A percentile compares a stretch with the other conserved stretches of the same genome.
Conservation (phyloP, 2,329 filamentous ascomycete species). For the Capronia americana region DNA sequence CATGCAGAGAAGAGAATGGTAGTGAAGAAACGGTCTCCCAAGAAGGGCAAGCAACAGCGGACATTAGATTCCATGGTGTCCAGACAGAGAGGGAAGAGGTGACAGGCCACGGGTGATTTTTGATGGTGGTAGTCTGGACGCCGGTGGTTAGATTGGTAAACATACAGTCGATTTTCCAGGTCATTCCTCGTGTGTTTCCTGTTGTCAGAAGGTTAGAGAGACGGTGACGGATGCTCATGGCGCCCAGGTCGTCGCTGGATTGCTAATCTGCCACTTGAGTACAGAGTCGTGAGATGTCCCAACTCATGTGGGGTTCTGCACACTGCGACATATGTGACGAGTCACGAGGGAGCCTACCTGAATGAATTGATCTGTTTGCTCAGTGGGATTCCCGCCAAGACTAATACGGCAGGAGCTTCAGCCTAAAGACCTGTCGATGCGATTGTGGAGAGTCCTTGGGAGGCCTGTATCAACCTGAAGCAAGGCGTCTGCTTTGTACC, state of each 20-base stretch:
- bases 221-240: background rate
- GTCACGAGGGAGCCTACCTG: no score
- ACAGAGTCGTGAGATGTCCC: background rate
- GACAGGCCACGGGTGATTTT: background rate
- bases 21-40: constrained; percentile 13
- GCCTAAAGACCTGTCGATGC: no score
- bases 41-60: constrained; percentile 21
- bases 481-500: no score
- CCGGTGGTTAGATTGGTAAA: background rate
- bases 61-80: constrained; percentile 30
- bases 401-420: no score
- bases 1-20: constrained; percentile 11
- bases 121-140: background rate
- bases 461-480: no score
- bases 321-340: background rate
- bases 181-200: background rate
- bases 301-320: background rate
- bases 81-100: constrained; percentile 14
- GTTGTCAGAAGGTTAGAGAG: background rate
- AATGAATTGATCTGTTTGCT: no score
- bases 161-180: background rate
- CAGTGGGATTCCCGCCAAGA: no score
- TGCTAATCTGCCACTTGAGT: background rate
- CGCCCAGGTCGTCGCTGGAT: background rate
- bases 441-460: no score